These are phyloP conservation scores for Colletotrichum sp. DNA, from an alignment of 2,329 filamentous ascomycete genomes.

Conservation along the genomic window DNA sequence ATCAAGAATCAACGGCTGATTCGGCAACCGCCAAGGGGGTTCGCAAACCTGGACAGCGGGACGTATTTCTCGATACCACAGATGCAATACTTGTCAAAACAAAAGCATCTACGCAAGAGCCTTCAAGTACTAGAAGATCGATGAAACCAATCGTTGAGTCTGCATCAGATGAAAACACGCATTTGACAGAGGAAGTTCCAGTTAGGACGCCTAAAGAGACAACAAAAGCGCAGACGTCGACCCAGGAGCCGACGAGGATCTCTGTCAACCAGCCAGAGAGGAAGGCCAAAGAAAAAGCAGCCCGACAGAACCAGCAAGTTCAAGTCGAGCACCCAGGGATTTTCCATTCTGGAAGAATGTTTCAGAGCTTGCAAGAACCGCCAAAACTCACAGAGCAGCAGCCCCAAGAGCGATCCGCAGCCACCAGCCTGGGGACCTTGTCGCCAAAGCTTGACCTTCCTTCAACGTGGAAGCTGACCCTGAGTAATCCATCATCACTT, in stretches of 20 bases:
- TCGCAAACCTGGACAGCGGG: not conserved
- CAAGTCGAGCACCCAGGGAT: not conserved
- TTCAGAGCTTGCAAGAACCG: not conserved
- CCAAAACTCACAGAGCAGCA: not conserved
- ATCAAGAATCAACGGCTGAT: not conserved
- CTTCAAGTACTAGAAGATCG: not conserved
- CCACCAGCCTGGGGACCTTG: not conserved
- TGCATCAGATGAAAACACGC: not conserved
- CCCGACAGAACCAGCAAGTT: not conserved
- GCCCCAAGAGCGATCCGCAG: not conserved
- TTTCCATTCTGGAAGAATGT: not conserved
- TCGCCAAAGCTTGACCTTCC: constrained; percentile 29
- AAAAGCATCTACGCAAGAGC: not conserved
- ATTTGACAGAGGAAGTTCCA: not conserved
- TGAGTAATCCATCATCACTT: constrained; percentile 32
- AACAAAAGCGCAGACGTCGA: not conserved
- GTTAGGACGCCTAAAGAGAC: not conserved
- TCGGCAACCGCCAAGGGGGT: not conserved
- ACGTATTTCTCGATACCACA: not conserved
- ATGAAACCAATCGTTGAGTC: not conserved
- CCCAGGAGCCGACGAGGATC: not conserved
- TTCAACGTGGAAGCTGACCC: constrained; percentile 30
- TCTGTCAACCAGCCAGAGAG: constrained; percentile 15
- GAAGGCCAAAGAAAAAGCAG: constrained; percentile 24
- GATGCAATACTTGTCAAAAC: not conserved